Percentiles rank a stretch among this genome's conserved stretches.
Evolutionary conservation across 805 yeast species (phyloP).

Genomic region (Schizosaccharomyces japonicus): DNA sequence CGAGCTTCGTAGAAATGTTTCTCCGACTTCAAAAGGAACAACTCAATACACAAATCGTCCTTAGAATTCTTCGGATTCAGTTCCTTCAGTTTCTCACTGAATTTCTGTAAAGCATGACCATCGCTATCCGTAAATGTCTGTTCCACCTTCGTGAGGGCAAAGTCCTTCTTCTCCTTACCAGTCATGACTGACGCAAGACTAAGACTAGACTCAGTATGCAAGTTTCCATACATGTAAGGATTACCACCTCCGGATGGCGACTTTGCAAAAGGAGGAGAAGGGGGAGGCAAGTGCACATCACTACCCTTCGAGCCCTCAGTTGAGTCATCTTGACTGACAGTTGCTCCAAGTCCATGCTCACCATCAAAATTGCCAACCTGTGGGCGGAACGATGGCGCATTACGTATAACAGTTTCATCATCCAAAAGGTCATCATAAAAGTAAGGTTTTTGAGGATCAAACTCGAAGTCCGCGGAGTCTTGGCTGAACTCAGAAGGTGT

Average conservation of each 20-base stretch:
- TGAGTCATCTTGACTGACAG: background rate
- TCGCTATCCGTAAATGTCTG: slow-evolving; percentile 1
- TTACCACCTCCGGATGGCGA: background rate
- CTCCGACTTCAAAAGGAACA: slow-evolving; percentile 1
- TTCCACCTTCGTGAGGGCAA: background rate
- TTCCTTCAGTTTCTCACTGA: background rate
- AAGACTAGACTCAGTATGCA: slow-evolving; percentile 1
- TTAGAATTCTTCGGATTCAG: slow-evolving; percentile 3
- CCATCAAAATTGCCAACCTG: background rate
- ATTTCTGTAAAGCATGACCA: background rate
- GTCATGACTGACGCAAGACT: slow-evolving; percentile 6
- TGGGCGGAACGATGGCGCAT: slow-evolving; percentile 1
- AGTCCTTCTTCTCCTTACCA: background rate
- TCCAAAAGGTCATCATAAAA: slow-evolving; percentile 1
- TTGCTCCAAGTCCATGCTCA: background rate
- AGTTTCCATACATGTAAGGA: background rate
- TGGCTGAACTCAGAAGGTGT: slow-evolving; percentile 3
- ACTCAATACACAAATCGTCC: slow-evolving; percentile 5
- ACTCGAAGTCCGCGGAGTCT: slow-evolving; percentile 2
- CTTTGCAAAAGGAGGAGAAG: background rate
- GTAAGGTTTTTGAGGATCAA: slow-evolving; percentile 2
- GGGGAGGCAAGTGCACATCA: background rate
- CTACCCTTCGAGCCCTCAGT: background rate
- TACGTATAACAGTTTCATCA: background rate
- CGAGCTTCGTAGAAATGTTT: background rate